A percentile compares a stretch with the other conserved stretches of the same genome.
These are phyloP conservation scores for Xylaria sp. DNA, from an alignment of 2,329 filamentous ascomycete genomes.

Conservation along the genomic window DNA sequence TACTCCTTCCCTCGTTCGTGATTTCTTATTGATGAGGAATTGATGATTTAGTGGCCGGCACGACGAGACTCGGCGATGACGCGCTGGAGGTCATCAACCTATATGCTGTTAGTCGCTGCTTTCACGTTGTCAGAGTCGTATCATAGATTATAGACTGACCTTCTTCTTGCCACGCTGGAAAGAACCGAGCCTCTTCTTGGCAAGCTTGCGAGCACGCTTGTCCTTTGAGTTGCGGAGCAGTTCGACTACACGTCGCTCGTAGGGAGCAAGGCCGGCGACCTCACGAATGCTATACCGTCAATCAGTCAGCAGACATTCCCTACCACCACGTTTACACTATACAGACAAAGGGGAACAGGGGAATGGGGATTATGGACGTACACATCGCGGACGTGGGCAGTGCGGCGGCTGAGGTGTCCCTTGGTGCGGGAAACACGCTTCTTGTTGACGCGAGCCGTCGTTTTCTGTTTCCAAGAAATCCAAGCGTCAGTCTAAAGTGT, in stretches of 20 bases:
- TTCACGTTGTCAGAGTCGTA: too few species aligned
- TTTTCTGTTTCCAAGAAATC: constrained; percentile 70
- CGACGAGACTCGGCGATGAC: constrained; percentile 96
- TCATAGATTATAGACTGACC: constrained; percentile 63
- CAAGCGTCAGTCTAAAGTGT: constrained; percentile 64
- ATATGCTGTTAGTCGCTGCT: neutral
- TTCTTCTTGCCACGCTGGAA: constrained; percentile 99
- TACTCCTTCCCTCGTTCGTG: constrained; percentile 30
- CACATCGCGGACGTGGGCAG: constrained; percentile 94
- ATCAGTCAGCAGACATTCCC: constrained; percentile 12
- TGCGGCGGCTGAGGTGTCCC: constrained; percentile 96
- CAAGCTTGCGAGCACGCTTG: constrained; percentile 97
- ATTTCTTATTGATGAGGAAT: constrained; percentile 25
- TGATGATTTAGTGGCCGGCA: constrained; percentile 65
- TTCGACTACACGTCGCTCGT: constrained; percentile 99
- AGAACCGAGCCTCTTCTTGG: constrained; percentile 99
- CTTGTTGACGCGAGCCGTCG: constrained; percentile 81
- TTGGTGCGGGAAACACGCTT: constrained; percentile 86
- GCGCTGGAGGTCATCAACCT: constrained; percentile 87
- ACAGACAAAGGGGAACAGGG: neutral
- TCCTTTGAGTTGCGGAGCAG: constrained; percentile 99
- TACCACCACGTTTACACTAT: neutral
- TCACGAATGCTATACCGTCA: constrained; percentile 76
- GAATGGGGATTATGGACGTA: constrained; percentile 20
- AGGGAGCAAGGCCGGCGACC: constrained; percentile 92